A percentile compares a stretch with the other conserved stretches of the same genome.
These are phyloP conservation scores for Hyphopichia pseudoburtonii DNA, from an alignment of 1,139 yeast genomes.

Conservation along the genomic window DNA sequence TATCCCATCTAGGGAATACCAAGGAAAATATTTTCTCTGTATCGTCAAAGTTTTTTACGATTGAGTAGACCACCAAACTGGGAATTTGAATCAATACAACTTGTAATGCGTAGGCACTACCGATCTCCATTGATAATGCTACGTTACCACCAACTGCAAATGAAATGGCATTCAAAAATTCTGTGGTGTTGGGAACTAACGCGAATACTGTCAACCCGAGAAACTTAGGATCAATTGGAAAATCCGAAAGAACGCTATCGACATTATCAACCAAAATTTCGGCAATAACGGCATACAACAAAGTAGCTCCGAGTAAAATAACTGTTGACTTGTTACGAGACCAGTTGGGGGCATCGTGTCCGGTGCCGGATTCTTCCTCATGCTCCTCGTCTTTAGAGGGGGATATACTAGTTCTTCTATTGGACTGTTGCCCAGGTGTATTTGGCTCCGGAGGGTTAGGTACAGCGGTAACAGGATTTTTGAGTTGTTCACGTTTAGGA, in stretches of 20 bases:
- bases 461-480: background rate
- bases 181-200: slow-evolving; percentile 94
- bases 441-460: background rate
- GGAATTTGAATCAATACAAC: slow-evolving; percentile 96
- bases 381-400: slow-evolving; percentile 24
- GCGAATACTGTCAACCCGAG: slow-evolving; percentile 94
- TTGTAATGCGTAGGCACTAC: slow-evolving; percentile 95
- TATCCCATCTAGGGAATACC: slow-evolving; percentile 95
- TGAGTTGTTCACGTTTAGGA: slow-evolving; percentile 6
- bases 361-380: slow-evolving; percentile 44
- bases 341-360: slow-evolving; percentile 99
- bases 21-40: slow-evolving; percentile 68
- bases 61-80: slow-evolving; percentile 77
- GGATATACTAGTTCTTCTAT: slow-evolving; percentile 6
- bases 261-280: slow-evolving; percentile 94
- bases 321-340: slow-evolving; percentile 80
- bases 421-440: slow-evolving; percentile 9
- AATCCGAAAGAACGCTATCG: slow-evolving; percentile 76
- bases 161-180: slow-evolving; percentile 93
- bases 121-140: slow-evolving; percentile 95
- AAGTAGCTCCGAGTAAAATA: slow-evolving; percentile 81
- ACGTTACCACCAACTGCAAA: slow-evolving; percentile 96
- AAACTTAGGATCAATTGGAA: slow-evolving; percentile 83
- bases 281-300: slow-evolving; percentile 89
- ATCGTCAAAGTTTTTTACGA: slow-evolving; percentile 37